These are phyloP conservation scores for Tulasnella sp. DNA, from an alignment of 768 basidiomycete genomes.

Conservation along the genomic window DNA sequence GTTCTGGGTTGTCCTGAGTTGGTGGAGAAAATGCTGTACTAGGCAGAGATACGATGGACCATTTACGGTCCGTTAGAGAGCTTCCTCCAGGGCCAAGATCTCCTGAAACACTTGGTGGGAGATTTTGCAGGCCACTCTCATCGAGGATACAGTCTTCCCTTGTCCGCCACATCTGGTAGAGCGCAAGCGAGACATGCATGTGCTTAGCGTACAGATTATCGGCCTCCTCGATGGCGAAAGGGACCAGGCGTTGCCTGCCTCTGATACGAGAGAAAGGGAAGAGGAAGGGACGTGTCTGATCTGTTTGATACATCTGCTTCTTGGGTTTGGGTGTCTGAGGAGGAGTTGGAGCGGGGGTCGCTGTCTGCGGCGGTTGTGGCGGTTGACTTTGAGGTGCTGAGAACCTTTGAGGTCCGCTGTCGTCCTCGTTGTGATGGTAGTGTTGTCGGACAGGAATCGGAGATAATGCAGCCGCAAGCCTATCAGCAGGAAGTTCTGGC, in stretches of 20 bases:
- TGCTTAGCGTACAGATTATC: conserved; percentile 81
- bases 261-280: conserved; percentile 76
- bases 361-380: conserved; percentile 33
- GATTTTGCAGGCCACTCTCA: conserved; percentile 62
- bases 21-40: conserved; percentile 3
- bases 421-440: conserved; percentile 66
- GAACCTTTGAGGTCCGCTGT: conserved; percentile 27
- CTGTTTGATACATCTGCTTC: conserved; percentile 97
- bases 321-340: conserved; percentile 73
- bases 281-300: conserved; percentile 84
- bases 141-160: conserved; percentile 90
- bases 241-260: conserved; percentile 47
- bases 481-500: conserved; percentile 30
- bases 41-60: conserved; percentile 7
- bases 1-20: not conserved
- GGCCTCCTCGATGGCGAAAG: conserved; percentile 93
- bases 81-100: conserved; percentile 15
- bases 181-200: conserved; percentile 77
- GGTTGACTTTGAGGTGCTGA: conserved; percentile 15
- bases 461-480: conserved; percentile 79
- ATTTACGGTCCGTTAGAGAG: conserved; percentile 4
- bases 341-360: conserved; percentile 84
- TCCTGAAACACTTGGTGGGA: conserved; percentile 5
- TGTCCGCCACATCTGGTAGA: conserved; percentile 92
- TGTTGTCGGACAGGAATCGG: conserved; percentile 91